Base-by-base conservation (phyloP, 768 basidiomycete genomes). In the Lentinula boryana region DNA sequence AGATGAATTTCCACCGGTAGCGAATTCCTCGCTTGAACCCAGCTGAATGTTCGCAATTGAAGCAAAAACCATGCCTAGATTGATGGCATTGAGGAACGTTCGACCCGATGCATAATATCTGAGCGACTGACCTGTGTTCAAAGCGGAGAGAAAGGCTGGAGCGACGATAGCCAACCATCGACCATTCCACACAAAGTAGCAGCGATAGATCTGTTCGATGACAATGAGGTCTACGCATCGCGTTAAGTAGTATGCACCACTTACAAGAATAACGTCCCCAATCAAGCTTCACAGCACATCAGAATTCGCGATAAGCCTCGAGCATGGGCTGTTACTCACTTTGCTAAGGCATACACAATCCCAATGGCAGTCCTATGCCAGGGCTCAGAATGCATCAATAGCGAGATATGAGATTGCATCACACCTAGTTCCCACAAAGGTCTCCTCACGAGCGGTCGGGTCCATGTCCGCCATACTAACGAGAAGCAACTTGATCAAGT, bases 161-260 rank as follows among this genome's bases (percentile, higher is more conserved):
- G 31, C 57, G 21, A 58, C 31, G 57, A 58, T 49, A 16, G 44
- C 48, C 32, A 36, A 8, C 57, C 57, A 48, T 49, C 31, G 27
- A 23, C 57, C 57, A 32, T 43, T 56, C 57, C 57, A 58, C 4
- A 58, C 57, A 23, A 48, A 48, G 57, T 58, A 58, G 21, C 57
- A 58, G 13, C 57, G 57, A 36, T 58, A 58, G 10, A 58, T 58
- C 57, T 58, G 13, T 16, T 32, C 2, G 10, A 3, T 5, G 40
- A 5, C 13, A 40, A 51, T 31, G 13, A 31, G 50, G 4, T 32
- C 1, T 3, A 49, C n/a, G 33, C 7, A 5, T 46, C 15, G 8
- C 32, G 32, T 8, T 18, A 15, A 13, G 16, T 16, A 27, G 23
- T 4, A 40, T 0, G 23, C 16, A n/a, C 13, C 4, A 58, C 57